Conservation (phyloP, 2,329 filamentous ascomycete genomes). For the Ophiostoma piceae region DNA sequence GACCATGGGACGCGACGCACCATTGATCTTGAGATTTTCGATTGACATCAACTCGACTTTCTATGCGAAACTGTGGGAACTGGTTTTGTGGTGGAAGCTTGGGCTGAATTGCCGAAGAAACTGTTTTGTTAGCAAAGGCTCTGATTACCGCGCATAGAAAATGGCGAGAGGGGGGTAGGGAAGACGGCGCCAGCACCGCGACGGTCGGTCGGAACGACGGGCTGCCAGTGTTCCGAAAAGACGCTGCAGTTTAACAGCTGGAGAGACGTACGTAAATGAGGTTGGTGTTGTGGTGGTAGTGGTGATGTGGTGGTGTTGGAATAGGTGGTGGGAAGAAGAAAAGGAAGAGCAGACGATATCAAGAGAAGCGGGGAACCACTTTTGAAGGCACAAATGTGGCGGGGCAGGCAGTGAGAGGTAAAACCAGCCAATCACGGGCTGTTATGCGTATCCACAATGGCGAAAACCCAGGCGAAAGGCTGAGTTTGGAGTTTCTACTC, state of each 20-base stretch:
- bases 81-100: conserved; percentile 20
- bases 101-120: not conserved
- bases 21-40: conserved; percentile 97
- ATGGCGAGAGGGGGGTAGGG: not conserved
- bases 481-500: not conserved
- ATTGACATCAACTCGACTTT: conserved; percentile 65
- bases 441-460: conserved; percentile 17
- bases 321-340: conserved; percentile 18
- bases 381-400: conserved; percentile 24
- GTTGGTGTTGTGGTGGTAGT: conserved; percentile 10
- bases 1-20: conserved; percentile 48
- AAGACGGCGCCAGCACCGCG: too few relatives aligned
- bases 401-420: conserved; percentile 26
- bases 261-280: conserved; percentile 17
- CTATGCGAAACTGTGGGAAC: conserved; percentile 26
- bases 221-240: not conserved
- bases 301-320: conserved; percentile 16
- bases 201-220: not conserved
- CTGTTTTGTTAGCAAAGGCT: conserved; percentile 2
- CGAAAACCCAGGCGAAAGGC: conserved; percentile 19
- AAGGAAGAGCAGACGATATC: conserved; percentile 14
- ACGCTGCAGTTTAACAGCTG: not conserved
- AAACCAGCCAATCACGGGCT: conserved; percentile 21
- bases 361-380: conserved; percentile 13
- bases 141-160: conserved; percentile 4